Evolutionary conservation across 108 stramenopile species (phyloP).

Genomic region (Pseudonitzschia multiseries): DNA sequence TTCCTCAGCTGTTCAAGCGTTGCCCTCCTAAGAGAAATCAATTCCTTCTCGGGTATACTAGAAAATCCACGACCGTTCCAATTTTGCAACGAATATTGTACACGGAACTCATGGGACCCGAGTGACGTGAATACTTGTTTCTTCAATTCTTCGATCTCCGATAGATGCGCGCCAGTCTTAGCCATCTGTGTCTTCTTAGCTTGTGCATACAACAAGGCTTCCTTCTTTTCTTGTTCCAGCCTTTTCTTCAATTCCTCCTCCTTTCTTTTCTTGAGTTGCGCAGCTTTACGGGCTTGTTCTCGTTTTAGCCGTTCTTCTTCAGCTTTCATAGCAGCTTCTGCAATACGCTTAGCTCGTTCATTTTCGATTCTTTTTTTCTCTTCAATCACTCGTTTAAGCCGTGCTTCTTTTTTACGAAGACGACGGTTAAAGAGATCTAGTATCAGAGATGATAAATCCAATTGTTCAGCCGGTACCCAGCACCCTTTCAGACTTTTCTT

Average conservation of each 20-base stretch:
- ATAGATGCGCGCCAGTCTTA: background rate
- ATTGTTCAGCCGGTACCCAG: constrained; percentile 50
- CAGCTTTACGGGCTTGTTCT: constrained; percentile 11
- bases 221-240: constrained; percentile 6
- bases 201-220: background rate
- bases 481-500: constrained; percentile 42
- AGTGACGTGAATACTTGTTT: background rate
- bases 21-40: background rate
- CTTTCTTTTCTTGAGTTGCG: constrained; percentile 1
- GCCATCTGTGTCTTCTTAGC: background rate
- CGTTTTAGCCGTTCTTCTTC: constrained; percentile 13
- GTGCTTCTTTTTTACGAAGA: constrained; percentile 13
- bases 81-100: background rate
- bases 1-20: constrained; percentile 2
- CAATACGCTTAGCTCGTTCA: constrained; percentile 4
- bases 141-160: constrained; percentile 3
- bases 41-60: constrained; percentile 8
- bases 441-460: constrained; percentile 53
- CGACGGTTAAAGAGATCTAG: constrained; percentile 28
- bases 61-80: background rate
- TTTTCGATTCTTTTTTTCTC: constrained; percentile 9
- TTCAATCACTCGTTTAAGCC: background rate
- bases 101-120: constrained; percentile 9
- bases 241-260: constrained; percentile 15
- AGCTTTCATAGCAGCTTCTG: constrained; percentile 16